These are phyloP conservation scores for Bolboschoenus planiculmis DNA, from an alignment of 176 grass and related monocot species.

Conservation along the genomic window DNA sequence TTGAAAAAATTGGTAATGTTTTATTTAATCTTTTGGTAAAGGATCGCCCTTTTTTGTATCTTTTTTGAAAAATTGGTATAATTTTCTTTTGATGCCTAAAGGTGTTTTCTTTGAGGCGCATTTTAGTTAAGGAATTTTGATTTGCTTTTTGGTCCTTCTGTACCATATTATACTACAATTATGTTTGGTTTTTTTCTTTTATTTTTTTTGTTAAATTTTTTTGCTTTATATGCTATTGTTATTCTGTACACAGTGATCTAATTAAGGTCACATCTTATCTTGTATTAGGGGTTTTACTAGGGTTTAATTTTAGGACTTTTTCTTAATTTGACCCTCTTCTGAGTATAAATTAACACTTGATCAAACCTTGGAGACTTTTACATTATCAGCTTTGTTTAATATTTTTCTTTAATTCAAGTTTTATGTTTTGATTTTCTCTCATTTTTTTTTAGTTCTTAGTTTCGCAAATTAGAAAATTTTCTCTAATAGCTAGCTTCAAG, in stretches of 20 bases:
- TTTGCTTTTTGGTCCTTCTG: background rate
- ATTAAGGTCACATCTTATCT: background rate
- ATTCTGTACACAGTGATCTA: background rate
- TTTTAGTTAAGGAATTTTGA: background rate
- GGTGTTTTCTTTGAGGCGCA: background rate
- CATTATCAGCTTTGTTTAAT: background rate
- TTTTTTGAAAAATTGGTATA: too few relatives aligned
- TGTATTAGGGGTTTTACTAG: constrained; percentile 19
- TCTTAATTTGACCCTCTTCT: background rate
- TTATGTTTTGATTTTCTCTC: background rate
- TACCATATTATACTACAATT: background rate
- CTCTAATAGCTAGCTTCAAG: background rate
- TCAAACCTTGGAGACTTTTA: background rate
- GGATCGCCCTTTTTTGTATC: background rate
- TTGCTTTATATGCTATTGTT: background rate
- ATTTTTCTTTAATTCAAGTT: constrained; percentile 1
- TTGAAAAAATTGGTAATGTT: background rate
- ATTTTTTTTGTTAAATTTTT: background rate
- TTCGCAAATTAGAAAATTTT: background rate
- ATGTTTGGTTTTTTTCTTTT: background rate
- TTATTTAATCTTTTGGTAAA: background rate
- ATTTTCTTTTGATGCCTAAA: background rate
- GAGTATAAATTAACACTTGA: background rate
- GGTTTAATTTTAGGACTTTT: constrained; percentile 12
- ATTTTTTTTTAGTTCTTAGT: background rate